Evolutionary conservation across 148 eudicot genomes (phyloP).

Genomic region (Chenopodium berlandieri): DNA sequence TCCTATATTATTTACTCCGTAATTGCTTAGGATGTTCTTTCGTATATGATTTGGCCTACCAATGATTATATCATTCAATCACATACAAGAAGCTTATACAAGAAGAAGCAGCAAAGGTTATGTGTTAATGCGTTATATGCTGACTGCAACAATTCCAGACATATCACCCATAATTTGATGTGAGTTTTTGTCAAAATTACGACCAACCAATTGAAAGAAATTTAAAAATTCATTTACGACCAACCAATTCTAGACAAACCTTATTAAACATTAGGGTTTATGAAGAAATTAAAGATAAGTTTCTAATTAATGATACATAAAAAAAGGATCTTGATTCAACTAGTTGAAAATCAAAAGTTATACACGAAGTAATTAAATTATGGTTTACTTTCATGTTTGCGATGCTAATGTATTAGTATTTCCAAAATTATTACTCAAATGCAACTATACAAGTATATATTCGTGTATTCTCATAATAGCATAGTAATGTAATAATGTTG

Average conservation of each 20-base stretch:
- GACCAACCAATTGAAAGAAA: not conserved
- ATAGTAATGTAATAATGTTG: not conserved
- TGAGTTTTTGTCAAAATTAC: not conserved
- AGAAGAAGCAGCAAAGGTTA: not conserved
- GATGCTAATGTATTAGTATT: no score
- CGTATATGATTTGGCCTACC: conserved; percentile 13
- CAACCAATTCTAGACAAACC: no score
- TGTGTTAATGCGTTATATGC: not conserved
- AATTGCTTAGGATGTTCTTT: conserved; percentile 2
- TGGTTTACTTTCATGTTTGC: no score
- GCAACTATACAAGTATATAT: no score
- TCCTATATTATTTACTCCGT: no score
- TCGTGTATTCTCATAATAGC: no score
- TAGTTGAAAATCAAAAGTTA: not conserved
- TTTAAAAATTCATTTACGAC: not conserved
- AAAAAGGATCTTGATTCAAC: not conserved
- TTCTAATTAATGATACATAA: not conserved
- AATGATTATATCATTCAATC: conserved; percentile 19
- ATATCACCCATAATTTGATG: not conserved
- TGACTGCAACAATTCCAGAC: not conserved
- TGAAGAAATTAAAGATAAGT: no score
- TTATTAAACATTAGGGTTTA: not conserved
- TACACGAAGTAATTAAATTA: not conserved
- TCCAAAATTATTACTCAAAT: no score
- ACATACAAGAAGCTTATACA: not conserved